phyloP scores from a whole-genome alignment of 805 yeast genomes.

The Saturnispora serradocipensis region DNA sequence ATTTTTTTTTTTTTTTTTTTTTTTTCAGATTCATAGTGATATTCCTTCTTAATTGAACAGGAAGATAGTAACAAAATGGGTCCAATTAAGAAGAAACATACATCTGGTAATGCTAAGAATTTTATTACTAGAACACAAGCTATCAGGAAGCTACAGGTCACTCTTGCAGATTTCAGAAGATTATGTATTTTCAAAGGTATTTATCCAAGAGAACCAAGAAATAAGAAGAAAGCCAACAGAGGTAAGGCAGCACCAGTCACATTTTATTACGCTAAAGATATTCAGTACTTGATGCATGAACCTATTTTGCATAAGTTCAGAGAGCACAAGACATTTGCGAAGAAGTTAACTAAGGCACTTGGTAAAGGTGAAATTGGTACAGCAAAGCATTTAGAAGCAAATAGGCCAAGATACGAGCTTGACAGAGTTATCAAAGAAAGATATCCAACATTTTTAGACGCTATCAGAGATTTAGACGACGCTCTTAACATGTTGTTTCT shows the following conservation, averaged over 20 bases:
- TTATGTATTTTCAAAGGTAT: constrained; percentile 97
- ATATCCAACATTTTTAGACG: constrained; percentile 89
- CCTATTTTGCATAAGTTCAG: constrained; percentile 87
- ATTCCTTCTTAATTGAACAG: background rate
- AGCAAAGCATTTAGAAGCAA: constrained; percentile 77
- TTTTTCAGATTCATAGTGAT: background rate
- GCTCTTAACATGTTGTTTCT: constrained; percentile 91
- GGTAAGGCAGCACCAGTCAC: constrained; percentile 97
- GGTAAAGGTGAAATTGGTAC: constrained; percentile 87
- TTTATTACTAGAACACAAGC: constrained; percentile 94
- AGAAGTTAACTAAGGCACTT: constrained; percentile 78
- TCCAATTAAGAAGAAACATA: constrained; percentile 74
- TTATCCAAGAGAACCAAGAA: constrained; percentile 93
- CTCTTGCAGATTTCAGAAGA: constrained; percentile 93
- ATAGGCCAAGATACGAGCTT: constrained; percentile 75
- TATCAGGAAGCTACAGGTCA: constrained; percentile 79
- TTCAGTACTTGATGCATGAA: constrained; percentile 90
- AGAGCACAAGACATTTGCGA: constrained; percentile 91
- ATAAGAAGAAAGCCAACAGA: constrained; percentile 93
- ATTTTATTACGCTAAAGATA: constrained; percentile 88
- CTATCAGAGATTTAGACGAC: constrained; percentile 88
- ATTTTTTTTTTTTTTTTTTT: background rate
- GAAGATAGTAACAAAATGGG: constrained; percentile 30
- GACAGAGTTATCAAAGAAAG: constrained; percentile 91
- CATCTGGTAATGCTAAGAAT: constrained; percentile 83